Conservation (phyloP, 257 asterid genomes). For the Dorcoceras hygrometricum region DNA sequence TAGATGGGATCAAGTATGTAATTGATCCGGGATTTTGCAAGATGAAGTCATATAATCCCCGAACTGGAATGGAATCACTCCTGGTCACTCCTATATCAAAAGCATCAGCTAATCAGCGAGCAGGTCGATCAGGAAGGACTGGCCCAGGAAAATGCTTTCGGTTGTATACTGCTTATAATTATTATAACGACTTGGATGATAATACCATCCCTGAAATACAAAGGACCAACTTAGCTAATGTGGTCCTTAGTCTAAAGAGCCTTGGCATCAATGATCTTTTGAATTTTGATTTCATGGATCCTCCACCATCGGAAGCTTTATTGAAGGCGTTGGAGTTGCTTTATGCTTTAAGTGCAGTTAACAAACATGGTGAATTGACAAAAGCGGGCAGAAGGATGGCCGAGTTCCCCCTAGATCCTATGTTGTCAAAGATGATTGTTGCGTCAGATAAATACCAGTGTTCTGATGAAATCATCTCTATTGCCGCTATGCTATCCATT, state of each 20-base stretch:
- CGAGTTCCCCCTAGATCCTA: constrained; percentile 93
- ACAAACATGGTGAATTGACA: constrained; percentile 79
- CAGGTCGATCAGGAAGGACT: constrained; percentile 96
- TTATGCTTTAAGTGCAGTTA: constrained; percentile 87
- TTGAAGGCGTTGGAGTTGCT: constrained; percentile 84
- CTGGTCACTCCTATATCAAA: constrained; percentile 78
- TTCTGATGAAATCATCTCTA: constrained; percentile 82
- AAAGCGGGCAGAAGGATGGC: constrained; percentile 95
- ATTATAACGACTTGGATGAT: constrained; percentile 73
- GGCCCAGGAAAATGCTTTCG: constrained; percentile 96
- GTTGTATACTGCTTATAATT: constrained; percentile 74
- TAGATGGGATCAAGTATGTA: constrained; percentile 91
- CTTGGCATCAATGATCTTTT: constrained; percentile 86
- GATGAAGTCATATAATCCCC: constrained; percentile 89
- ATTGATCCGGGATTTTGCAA: constrained; percentile 94
- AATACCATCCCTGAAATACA: constrained; percentile 93
- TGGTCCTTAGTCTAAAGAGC: constrained; percentile 87
- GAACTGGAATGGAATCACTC: constrained; percentile 90
- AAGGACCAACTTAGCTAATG: constrained; percentile 87
- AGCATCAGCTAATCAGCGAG: constrained; percentile 96
- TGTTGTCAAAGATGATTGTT: constrained; percentile 91
- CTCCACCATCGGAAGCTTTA: constrained; percentile 94
- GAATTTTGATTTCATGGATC: constrained; percentile 96
- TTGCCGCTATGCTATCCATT: constrained; percentile 89
- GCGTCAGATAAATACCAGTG: constrained; percentile 84